Base-by-base conservation (phyloP, 139 green algal species). In the Pleodorina starrii region DNA sequence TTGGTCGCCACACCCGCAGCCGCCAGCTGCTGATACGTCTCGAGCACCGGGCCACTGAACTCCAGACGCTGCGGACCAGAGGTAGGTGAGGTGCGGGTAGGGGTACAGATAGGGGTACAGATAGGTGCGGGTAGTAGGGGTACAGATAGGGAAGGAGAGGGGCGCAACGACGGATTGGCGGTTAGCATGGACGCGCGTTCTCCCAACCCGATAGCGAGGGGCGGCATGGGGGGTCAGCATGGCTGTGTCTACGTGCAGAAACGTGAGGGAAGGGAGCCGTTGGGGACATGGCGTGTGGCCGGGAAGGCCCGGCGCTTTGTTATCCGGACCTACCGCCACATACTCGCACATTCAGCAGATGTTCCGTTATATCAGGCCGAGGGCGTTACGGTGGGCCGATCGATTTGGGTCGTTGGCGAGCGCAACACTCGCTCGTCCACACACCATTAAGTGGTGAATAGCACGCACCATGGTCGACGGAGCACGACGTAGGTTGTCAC, bases 41-140 rank as follows among this genome's bases (percentile, higher is more conserved):
- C 75, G 51, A 93, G 68, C 29, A 98, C 91, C 0, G 96, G 95
- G 17, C 35, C 51, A 0, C 89, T 92, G 54, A 92, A 94, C 27
- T 96, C 92, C 0, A 95, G 80, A 59, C 95, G 96, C 95, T 97
- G 93, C 80, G 94, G 25, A n/a, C n/a, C n/a, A 14, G 74, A 38
- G 42, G 10, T 25, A 17, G 14, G 4, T 73, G n/a, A 19, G 63
- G 54, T 5, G 7, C 21, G 54, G 54, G 19, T 73, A 38, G 63
- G 11, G 27, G 63, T 73, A 25, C 25, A 66, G 54, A 66, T 7
- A 12, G 54, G 54, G 54, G 14, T 60, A 27, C 51, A n/a, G n/a
- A 60, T 60, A 17, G 51, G 17, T 60, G 51, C 51, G 51, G 51
- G 6, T 66, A 66, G 29, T 21, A 66, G 29, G 54, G 21, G 25